phyloP scores from a whole-genome alignment of 208 protist species.

The Herpetomonas tarakana region DNA sequence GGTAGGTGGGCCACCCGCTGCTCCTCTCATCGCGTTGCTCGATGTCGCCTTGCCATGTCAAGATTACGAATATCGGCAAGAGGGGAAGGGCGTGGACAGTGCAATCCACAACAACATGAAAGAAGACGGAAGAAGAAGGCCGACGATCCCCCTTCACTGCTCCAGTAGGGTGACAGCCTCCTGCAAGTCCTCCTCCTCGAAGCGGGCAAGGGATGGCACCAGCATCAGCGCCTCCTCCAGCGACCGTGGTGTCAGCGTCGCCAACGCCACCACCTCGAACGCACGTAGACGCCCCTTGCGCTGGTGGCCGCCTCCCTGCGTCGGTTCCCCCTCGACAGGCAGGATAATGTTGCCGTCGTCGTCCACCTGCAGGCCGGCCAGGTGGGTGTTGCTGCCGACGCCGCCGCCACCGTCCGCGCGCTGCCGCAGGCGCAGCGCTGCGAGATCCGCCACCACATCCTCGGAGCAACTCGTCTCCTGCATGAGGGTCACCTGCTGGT shows the following conservation, averaged over 20 bases:
- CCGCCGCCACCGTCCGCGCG: constrained; percentile 16
- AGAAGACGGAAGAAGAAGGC: no score
- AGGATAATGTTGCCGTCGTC: constrained; percentile 26
- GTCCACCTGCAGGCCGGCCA: constrained; percentile 25
- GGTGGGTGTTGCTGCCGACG: constrained; percentile 33
- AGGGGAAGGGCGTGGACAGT: neutral
- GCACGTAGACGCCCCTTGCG: constrained; percentile 17
- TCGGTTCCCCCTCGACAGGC: constrained; percentile 2
- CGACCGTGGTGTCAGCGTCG: constrained; percentile 62
- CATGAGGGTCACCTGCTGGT: constrained; percentile 58
- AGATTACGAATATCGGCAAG: no score
- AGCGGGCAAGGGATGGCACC: constrained; percentile 75
- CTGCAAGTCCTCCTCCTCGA: constrained; percentile 56
- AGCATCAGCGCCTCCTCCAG: constrained; percentile 66
- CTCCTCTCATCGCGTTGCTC: no score
- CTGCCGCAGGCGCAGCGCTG: constrained; percentile 32
- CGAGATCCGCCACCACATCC: constrained; percentile 17
- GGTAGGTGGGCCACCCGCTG: no score
- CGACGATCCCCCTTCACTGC: constrained; percentile 7
- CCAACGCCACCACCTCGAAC: constrained; percentile 77
- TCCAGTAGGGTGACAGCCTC: constrained; percentile 28
- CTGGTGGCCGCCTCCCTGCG: neutral
- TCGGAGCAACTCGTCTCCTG: constrained; percentile 55
- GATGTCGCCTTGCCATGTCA: no score
- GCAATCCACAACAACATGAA: neutral